Evolutionary conservation across 176 grass and related monocot species (phyloP).

Genomic region (Phyllostachys edulis): DNA sequence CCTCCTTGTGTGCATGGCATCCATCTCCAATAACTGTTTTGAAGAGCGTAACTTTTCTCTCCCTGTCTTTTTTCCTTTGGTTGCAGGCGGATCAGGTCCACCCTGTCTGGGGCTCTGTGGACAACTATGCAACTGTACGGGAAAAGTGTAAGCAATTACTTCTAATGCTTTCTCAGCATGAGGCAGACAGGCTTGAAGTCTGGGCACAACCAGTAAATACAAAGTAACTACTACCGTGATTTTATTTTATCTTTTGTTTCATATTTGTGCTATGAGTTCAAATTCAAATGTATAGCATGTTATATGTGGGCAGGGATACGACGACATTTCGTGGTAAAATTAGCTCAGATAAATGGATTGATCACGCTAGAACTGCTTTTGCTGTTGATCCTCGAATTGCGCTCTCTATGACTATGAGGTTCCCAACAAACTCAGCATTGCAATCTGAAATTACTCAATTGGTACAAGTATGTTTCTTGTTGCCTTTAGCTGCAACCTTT

Average conservation of each 20-base stretch:
- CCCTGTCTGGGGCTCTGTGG: constrained; percentile 89
- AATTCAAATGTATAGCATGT: constrained; percentile 18
- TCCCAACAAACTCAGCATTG: constrained; percentile 80
- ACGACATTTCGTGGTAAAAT: constrained; percentile 75
- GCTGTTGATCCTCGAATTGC: constrained; percentile 86
- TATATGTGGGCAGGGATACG: constrained; percentile 62
- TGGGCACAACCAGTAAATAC: constrained; percentile 96
- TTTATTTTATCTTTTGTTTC: constrained; percentile 25
- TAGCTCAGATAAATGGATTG: constrained; percentile 91
- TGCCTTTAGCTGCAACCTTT: constrained; percentile 20
- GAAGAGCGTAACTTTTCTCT: constrained; percentile 1
- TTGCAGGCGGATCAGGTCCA: constrained; percentile 72
- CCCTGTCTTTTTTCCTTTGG: constrained; percentile 22
- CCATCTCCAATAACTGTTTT: constrained; percentile 14
- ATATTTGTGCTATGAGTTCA: constrained; percentile 23
- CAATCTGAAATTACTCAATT: constrained; percentile 82
- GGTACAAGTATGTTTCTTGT: constrained; percentile 70
- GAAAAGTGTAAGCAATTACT: constrained; percentile 95
- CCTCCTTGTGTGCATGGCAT: neutral
- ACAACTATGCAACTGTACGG: constrained; percentile 61
- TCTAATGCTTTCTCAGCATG: constrained; percentile 85
- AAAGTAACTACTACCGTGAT: constrained; percentile 54
- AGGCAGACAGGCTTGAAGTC: constrained; percentile 95
- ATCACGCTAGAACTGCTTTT: constrained; percentile 93
- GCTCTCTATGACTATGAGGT: constrained; percentile 65